Percentiles rank a stretch among this genome's conserved stretches.
These are phyloP conservation scores for Tulasnella calospora DNA, from an alignment of 768 basidiomycete species.

Conservation along the genomic window DNA sequence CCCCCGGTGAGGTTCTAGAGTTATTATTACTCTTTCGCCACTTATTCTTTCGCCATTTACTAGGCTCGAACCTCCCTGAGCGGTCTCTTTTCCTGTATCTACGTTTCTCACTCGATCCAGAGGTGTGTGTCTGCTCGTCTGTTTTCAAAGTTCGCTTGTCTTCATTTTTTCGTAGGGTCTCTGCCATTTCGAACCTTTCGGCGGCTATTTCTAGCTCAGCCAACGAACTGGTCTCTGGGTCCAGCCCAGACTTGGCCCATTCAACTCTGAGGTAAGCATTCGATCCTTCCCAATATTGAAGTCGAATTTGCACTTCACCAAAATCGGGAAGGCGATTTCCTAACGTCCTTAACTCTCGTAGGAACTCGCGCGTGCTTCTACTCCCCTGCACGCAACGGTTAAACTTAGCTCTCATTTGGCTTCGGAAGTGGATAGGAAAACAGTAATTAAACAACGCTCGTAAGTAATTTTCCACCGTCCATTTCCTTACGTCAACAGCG, in stretches of 20 bases:
- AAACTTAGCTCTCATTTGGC: too few species aligned
- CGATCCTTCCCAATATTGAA: constrained; percentile 1
- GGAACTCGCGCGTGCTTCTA: background rate
- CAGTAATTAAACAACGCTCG: constrained; percentile 16
- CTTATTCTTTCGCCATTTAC: too few species aligned
- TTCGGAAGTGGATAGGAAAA: too few species aligned
- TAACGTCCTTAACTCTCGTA: constrained; percentile 2
- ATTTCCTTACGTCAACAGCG: background rate
- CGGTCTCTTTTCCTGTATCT: background rate
- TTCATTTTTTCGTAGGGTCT: too few species aligned
- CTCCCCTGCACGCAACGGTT: too few species aligned
- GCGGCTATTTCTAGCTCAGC: too few species aligned
- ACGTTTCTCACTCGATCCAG: background rate
- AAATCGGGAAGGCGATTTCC: constrained; percentile 10
- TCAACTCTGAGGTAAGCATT: background rate
- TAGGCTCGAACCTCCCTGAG: background rate
- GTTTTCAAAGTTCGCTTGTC: background rate
- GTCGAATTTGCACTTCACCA: background rate
- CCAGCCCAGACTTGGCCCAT: background rate
- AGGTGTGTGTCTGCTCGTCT: too few species aligned
- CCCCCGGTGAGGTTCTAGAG: background rate
- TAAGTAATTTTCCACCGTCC: background rate
- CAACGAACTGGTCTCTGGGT: too few species aligned
- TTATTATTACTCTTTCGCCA: too few species aligned
- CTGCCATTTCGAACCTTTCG: too few species aligned